A percentile compares a stretch with the other conserved stretches of the same genome.
Conservation (phyloP, 1,139 yeast genomes). For the Lodderomyces beijingensis region DNA sequence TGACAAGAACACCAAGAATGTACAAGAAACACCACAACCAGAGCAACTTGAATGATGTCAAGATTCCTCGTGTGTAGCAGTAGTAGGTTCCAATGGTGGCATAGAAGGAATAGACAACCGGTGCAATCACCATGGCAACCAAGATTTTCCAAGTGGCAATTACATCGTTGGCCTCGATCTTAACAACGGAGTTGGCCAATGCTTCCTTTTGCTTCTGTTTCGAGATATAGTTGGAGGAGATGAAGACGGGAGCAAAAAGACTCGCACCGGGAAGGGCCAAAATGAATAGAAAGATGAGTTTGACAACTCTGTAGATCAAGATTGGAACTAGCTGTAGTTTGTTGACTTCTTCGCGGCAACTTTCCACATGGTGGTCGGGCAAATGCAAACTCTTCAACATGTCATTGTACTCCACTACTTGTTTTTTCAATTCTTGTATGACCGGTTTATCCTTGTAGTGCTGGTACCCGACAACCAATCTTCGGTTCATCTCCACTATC, state of each 20-base stretch:
- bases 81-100: constrained; percentile 63
- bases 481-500: constrained; percentile 84
- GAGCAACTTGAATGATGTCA: constrained; percentile 18
- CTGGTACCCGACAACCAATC: constrained; percentile 76
- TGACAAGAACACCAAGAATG: constrained; percentile 59
- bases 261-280: constrained; percentile 83
- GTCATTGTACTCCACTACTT: constrained; percentile 66
- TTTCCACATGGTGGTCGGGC: constrained; percentile 87
- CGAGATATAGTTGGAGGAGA: constrained; percentile 72
- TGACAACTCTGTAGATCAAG: constrained; percentile 50
- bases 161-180: constrained; percentile 87
- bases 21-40: constrained; percentile 48
- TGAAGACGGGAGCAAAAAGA: constrained; percentile 81
- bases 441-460: constrained; percentile 69
- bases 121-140: constrained; percentile 86
- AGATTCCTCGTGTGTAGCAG: constrained; percentile 25
- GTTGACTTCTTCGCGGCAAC: constrained; percentile 41
- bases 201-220: constrained; percentile 71
- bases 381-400: constrained; percentile 64
- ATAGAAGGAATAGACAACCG: constrained; percentile 75
- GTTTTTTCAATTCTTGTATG: constrained; percentile 53
- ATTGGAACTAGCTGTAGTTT: constrained; percentile 42
- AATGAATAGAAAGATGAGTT: constrained; percentile 49
- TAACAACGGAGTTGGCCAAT: constrained; percentile 82
- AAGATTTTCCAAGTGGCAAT: constrained; percentile 94